Evolutionary conservation across 352 stramenopile genomes (phyloP).

Genomic region (Globisporangium mamillatum): DNA sequence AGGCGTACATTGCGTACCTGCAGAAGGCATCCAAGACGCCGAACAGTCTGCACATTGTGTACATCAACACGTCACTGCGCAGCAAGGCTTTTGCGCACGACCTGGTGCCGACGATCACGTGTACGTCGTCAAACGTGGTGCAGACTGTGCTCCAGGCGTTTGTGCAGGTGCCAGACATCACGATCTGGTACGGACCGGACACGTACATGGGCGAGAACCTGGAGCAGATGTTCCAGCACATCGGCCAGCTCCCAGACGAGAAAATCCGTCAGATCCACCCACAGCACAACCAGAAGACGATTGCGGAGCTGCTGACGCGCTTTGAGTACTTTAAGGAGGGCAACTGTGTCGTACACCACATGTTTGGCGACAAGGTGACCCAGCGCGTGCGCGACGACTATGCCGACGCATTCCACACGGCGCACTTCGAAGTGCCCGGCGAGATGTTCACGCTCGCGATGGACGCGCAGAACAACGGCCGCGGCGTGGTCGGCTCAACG

Average conservation of each 20-base stretch:
- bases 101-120: constrained; percentile 96
- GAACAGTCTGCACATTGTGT: constrained; percentile 95
- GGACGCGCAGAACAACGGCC: constrained; percentile 87
- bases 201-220: constrained; percentile 99
- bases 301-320: constrained; percentile 77
- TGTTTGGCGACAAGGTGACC: constrained; percentile 96
- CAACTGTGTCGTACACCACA: constrained; percentile 98
- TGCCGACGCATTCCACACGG: constrained; percentile 92
- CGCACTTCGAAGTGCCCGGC: constrained; percentile 97
- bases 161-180: constrained; percentile 89
- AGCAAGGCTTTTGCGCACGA: constrained; percentile 94
- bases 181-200: constrained; percentile 93
- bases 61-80: constrained; percentile 98
- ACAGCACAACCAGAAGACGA: constrained; percentile 76
- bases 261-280: constrained; percentile 86
- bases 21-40: constrained; percentile 83
- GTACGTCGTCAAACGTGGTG: constrained; percentile 96
- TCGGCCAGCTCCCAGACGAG: constrained; percentile 72
- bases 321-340: constrained; percentile 95
- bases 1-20: constrained; percentile 93
- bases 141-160: constrained; percentile 95
- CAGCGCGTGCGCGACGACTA: constrained; percentile 91
- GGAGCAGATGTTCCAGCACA: constrained; percentile 90
- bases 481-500: constrained; percentile 94
- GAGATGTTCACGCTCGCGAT: constrained; percentile 99